A percentile compares a stretch with the other conserved stretches of the same genome.
Evolutionary conservation across 352 stramenopile species (phyloP).

Genomic region (Pythium chondricola): DNA sequence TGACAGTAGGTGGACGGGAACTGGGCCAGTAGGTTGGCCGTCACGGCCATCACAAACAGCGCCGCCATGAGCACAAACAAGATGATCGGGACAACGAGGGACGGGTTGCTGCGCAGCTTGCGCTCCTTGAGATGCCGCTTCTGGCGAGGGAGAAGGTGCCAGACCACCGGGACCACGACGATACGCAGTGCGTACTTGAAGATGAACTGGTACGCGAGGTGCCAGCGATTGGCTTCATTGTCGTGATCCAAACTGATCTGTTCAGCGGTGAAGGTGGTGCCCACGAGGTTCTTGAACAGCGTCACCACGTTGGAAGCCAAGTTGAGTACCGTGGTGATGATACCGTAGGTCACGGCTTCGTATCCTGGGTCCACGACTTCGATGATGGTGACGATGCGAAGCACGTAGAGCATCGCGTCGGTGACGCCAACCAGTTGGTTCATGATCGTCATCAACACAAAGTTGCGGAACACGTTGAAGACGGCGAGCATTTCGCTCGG

Average conservation of each 20-base stretch:
- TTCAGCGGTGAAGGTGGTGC: too few relatives aligned
- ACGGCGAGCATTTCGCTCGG: conserved; percentile 8
- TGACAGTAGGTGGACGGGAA: conserved; percentile 9
- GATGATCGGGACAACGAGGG: background rate
- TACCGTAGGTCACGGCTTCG: conserved; percentile 16
- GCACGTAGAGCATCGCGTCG: conserved; percentile 1
- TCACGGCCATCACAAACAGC: conserved; percentile 3
- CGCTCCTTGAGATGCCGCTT: conserved; percentile 10
- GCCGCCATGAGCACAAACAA: background rate
- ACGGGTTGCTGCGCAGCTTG: background rate
- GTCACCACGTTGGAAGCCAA: conserved; percentile 4
- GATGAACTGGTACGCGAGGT: conserved; percentile 5
- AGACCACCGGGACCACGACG: conserved; percentile 5
- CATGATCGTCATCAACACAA: conserved; percentile 7
- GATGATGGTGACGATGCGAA: conserved; percentile 11
- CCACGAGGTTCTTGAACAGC: conserved; percentile 10
- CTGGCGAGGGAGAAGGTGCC: conserved; percentile 14
- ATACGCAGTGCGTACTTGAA: conserved; percentile 5
- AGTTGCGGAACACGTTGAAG: conserved; percentile 9
- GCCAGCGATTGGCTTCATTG: background rate
- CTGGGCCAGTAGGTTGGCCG: conserved; percentile 5
- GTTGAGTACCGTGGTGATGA: conserved; percentile 16
- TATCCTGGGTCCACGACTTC: conserved; percentile 15
- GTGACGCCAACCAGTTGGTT: conserved; percentile 1
- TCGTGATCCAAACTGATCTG: background rate